Base-by-base conservation (phyloP, 2,329 filamentous ascomycete species). In the Chaetomiaceae sp. region DNA sequence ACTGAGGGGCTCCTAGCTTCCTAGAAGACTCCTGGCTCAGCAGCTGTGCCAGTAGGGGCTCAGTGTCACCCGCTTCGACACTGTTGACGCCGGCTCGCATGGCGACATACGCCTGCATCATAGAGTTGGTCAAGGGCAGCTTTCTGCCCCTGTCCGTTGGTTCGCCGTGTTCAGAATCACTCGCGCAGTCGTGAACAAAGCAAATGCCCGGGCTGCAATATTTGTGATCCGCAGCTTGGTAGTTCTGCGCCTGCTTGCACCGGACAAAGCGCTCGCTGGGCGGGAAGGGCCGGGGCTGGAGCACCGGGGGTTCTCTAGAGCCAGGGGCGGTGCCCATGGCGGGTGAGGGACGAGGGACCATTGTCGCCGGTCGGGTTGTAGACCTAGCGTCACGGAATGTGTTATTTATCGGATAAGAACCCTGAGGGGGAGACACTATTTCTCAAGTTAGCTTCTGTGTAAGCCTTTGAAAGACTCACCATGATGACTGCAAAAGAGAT, bases 91-190 rank as follows among this genome's bases (percentile, higher is more conserved):
- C 45, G 11, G 23, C 45, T 9, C 45, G 34, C 45, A 48, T 48
- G 16, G 45, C 45, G 18, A 36, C 29, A 16, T 43, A 43, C 9
- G 48, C 38, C 42, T 21, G 20, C 42, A 45, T 45, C 42, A 45
- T 45, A 9, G 42, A 23, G 42, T 45, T 34, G 3, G 18, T 45
- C 8, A 45, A 6, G 30, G 29, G 18, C 18, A 23, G 14, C 18
- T 34, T 45, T 20, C 16, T 45, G 29, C 11, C 18, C 18, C 23
- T 16, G 23, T 7, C 30, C 11, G 4, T 18, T 4, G 20, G n/a
- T 11, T 20, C 29, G 13, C 4, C 30, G 3, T 33, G 3, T 20
- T 34, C 11, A 30, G 30, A 18, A 3, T 25, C 29, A 11, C 14
- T 20, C 16, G 18, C 42, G 30, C 42, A 45, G 42, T 34, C 20